Evolutionary conservation across 768 basidiomycete genomes (phyloP).

Genomic region (Gymnopilus junonius): DNA sequence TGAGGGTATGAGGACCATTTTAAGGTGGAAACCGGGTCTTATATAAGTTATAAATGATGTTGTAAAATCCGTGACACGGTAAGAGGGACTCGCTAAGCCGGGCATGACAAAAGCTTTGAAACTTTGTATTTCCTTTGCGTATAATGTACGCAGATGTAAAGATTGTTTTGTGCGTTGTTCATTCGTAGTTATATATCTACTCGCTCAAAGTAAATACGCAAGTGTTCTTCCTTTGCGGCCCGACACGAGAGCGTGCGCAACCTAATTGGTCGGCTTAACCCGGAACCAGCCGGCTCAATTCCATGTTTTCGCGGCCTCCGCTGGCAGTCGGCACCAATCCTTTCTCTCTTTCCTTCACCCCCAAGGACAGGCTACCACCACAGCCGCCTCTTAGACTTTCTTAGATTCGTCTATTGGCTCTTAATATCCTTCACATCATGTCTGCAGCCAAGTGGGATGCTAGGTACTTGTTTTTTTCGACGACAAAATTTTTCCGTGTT

Average conservation of each 20-base stretch:
- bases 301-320: constrained; percentile 31
- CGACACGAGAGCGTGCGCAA: constrained; percentile 26
- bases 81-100: constrained; percentile 20
- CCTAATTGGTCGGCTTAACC: constrained; percentile 41
- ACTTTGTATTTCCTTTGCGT: not conserved
- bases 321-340: constrained; percentile 24
- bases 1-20: constrained; percentile 17
- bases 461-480: constrained; percentile 45
- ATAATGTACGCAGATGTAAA: not conserved
- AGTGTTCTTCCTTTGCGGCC: not conserved
- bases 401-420: constrained; percentile 35
- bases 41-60: constrained; percentile 30
- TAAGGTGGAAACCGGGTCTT: constrained; percentile 23
- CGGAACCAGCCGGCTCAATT: constrained; percentile 40
- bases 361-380: constrained; percentile 23
- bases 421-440: constrained; percentile 40
- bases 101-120: constrained; percentile 13
- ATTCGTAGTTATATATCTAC: not conserved
- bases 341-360: constrained; percentile 27
- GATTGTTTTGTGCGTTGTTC: not conserved
- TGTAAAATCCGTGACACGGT: constrained; percentile 29
- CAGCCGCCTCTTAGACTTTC: constrained; percentile 31
- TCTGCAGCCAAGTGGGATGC: constrained; percentile 77
- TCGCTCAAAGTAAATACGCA: no score
- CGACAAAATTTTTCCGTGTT: not conserved